These are phyloP conservation scores for Leccinum rimulosum DNA, from an alignment of 768 basidiomycete species.

Conservation along the genomic window DNA sequence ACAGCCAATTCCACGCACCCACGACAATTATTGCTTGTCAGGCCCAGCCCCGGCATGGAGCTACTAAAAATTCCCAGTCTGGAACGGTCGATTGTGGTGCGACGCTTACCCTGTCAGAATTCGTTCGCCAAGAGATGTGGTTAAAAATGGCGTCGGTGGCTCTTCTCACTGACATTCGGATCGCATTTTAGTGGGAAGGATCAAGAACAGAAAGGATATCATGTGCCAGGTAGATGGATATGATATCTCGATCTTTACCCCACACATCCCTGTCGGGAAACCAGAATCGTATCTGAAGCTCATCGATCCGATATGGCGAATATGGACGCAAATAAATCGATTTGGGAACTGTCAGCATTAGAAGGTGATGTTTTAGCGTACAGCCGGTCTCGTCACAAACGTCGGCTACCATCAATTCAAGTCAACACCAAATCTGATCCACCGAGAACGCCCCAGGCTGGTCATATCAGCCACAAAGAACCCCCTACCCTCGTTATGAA, in stretches of 20 bases:
- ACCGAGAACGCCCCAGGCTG: neutral
- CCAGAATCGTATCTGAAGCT: neutral
- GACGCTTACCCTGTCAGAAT: neutral
- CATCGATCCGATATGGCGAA: neutral
- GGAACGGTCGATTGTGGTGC: conserved; percentile 3
- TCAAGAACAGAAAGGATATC: neutral
- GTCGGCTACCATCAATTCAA: neutral
- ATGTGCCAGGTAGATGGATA: neutral
- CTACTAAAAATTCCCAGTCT: neutral
- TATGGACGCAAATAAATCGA: neutral
- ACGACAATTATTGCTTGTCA: neutral
- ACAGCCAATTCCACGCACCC: neutral
- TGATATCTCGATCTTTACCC: neutral
- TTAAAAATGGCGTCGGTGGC: neutral
- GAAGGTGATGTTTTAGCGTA: neutral
- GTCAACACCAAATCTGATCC: neutral
- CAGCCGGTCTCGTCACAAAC: neutral
- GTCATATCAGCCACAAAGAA: neutral
- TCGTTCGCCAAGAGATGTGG: neutral
- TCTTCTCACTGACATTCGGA: neutral
- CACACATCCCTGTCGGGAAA: neutral
- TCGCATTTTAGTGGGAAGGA: neutral
- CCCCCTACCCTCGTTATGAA: neutral
- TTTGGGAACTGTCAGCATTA: neutral
- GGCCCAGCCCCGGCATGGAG: neutral